Evolutionary conservation across 805 yeast genomes (phyloP).

Genomic region (Schizosaccharomyces lindneri): DNA sequence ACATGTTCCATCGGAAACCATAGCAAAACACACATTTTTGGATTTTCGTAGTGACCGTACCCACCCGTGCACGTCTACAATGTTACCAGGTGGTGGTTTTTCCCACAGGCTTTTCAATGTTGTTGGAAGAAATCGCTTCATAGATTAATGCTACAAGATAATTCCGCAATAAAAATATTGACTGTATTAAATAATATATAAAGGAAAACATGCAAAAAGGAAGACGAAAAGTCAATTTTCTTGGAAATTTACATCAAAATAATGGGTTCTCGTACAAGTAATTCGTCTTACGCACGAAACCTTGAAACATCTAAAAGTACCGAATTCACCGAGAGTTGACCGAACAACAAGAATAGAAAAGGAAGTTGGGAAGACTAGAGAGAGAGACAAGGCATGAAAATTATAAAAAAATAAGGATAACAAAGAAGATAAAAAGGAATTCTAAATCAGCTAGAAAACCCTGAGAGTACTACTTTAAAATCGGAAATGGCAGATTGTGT

Average conservation of each 20-base stretch:
- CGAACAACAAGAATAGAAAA: no score
- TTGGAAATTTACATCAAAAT: no score
- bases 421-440: neutral
- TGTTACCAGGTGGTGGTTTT: neutral
- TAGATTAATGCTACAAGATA: neutral
- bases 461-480: neutral
- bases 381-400: neutral
- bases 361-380: no score
- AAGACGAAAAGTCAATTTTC: no score
- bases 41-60: slow-evolving; percentile 44
- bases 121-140: neutral
- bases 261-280: no score
- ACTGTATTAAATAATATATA: no score
- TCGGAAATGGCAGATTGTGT: neutral
- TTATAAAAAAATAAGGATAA: neutral
- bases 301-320: no score
- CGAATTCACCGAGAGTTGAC: no score
- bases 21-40: slow-evolving; percentile 59
- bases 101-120: neutral
- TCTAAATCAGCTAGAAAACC: neutral
- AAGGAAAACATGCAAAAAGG: no score
- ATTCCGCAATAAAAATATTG: neutral
- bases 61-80: slow-evolving; percentile 40
- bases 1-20: slow-evolving; percentile 54
- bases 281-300: no score